Evolutionary conservation across 129 eudicot genomes (phyloP), one percentile per base, ranked within the genome.

Genomic region (Pittosporum tobira): DNA sequence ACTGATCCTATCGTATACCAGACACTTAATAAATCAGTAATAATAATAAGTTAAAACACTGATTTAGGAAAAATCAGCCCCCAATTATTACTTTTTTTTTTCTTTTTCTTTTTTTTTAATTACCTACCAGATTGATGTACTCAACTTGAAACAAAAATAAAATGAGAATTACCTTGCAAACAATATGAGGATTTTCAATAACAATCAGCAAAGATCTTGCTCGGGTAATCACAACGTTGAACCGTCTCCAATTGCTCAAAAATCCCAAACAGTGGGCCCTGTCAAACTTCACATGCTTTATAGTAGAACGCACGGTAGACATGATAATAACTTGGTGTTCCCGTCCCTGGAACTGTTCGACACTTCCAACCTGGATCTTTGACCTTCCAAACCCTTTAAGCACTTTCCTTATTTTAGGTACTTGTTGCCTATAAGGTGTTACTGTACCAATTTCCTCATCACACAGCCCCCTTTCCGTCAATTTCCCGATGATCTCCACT

Each of bases 321-420:
- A 89, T 68, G 18, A 85, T 78, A 25, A 89, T 85, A 0, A 89
- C 82, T 48, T 89, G 70, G 68, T 71, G 69, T 67, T 89, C 97
- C 52, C 82, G 97, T 5, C 97, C 97, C 71, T 89, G 97, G 60
- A 89, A 89, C 11, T 84, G 84, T 62, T 89, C 97, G 11, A 89
- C 95, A 1, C 95, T 85, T 31, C 97, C 97, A 28, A 89, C 94
- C 36, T 80, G 86, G 37, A 89, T 64, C 21, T 77, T 73, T 11
- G 75, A 19, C 70, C 71, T 34, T 18, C 64, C 84, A 69, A 70
- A 67, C 30, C 51, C 48, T 72, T 86, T 89, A 54, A 90, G 94
- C 3, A 87, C 95, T 12, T 15, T 73, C 53, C 65, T 80, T 26
- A 90, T 80, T 49, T 90, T 90, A 1, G 66, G 51, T 1, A 86